Evolutionary conservation across 2,329 filamentous ascomycete genomes (phyloP), one percentile per base, ranked within the genome.

Genomic region (Gliomastix tumulicola): DNA sequence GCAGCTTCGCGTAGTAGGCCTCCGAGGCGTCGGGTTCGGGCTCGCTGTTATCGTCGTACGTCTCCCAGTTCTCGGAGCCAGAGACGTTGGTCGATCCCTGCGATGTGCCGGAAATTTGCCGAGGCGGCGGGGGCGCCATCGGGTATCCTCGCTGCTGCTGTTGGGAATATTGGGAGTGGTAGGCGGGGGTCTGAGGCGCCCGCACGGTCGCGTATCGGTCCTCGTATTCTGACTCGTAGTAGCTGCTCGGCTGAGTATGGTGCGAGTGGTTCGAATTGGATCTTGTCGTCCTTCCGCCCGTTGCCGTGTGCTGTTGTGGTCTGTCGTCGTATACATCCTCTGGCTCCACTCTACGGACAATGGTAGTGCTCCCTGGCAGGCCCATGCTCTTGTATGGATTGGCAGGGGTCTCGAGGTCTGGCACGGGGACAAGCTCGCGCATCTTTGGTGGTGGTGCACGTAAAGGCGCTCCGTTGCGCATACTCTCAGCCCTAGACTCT

Each of bases 21-120:
- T 92, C 86, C 5, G 80, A 81, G 1, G 75, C 76, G 54, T 95
- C 88, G 18, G 73, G 70, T 49, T 88, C 84, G 0, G 82, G 77
- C 50, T 88, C 82, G 42, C 83, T 88, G 46, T 74, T 79, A 56
- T 94, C 87, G 49, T 92, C 89, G 50, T 92, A 97, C 9, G 89
- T 95, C 61, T 97, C 90, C 90, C 90, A 97, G 57, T 97, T 97
- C 62, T 97, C 90, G 4, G 87, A 94, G 2, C 86, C 87, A 6
- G 85, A 88, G 19, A 84, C 71, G 17, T 71, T 72, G 2, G 84
- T 87, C n/a, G 86, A 89, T 0, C 81, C 77, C 45, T 79, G 79
- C 28, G 85, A 89, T 2, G 82, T 82, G 34, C 45, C 49, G 4
- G 61, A 65, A 13, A 83, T 80, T 49, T 90, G 85, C 33, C 87